Conservation (phyloP, 2,329 filamentous ascomycete species). For the Phyllosticta citrichinensis region DNA sequence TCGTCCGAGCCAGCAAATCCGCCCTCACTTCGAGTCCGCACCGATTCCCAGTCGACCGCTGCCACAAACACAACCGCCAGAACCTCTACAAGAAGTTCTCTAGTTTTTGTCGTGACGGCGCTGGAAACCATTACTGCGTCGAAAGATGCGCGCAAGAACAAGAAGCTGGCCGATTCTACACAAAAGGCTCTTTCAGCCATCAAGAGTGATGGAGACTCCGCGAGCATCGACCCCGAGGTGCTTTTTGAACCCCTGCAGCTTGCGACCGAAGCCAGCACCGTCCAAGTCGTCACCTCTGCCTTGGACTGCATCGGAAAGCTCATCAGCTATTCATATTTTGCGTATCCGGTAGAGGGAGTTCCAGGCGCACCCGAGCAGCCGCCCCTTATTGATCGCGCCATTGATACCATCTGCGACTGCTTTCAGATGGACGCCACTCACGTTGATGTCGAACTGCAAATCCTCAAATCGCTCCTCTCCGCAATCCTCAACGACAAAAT, state of each 20-base stretch:
- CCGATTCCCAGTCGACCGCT: conserved; percentile 52
- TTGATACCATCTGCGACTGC: conserved; percentile 98
- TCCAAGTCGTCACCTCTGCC: conserved; percentile 76
- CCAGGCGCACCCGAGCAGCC: conserved; percentile 34
- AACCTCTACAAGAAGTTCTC: conserved; percentile 70
- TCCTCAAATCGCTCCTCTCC: conserved; percentile 90
- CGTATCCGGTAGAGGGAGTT: conserved; percentile 48
- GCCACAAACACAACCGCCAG: conserved; percentile 41
- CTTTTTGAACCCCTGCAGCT: conserved; percentile 86
- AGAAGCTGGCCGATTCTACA: conserved; percentile 71
- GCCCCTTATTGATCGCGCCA: conserved; percentile 90
- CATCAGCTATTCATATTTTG: conserved; percentile 98
- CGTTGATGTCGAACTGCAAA: conserved; percentile 88
- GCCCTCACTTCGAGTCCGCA: conserved; percentile 27
- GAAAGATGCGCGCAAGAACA: conserved; percentile 81
- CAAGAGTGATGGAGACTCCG: conserved; percentile 64
- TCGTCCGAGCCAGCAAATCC: not conserved
- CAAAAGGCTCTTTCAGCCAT: conserved; percentile 76
- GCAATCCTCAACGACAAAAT: conserved; percentile 98
- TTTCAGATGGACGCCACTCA: conserved; percentile 95
- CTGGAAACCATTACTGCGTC: conserved; percentile 85
- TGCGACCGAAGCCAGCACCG: conserved; percentile 76
- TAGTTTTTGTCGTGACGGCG: conserved; percentile 90
- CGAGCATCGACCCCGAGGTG: conserved; percentile 79
- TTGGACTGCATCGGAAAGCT: conserved; percentile 98